Conservation (phyloP, 495 filamentous ascomycete genomes). For the Hyaloscypha hepaticicola region DNA sequence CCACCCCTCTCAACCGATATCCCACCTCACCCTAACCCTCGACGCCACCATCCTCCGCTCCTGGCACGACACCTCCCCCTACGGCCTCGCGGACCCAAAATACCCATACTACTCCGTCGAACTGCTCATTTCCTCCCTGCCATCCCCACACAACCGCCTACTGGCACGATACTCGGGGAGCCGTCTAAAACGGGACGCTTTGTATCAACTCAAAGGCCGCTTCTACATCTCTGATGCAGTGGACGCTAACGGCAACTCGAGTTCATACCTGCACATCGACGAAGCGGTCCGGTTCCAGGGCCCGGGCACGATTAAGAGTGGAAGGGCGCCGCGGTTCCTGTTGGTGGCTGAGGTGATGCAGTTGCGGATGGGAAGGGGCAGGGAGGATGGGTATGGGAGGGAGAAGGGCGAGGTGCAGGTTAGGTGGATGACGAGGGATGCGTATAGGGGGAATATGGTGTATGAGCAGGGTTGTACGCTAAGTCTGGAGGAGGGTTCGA, state of each 20-base stretch:
- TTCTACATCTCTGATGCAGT: constrained; percentile 13
- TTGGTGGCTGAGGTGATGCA: constrained; percentile 12
- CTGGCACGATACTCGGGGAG: constrained; percentile 14
- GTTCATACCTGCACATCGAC: constrained; percentile 23
- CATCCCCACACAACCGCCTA: constrained; percentile 8
- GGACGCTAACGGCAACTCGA: not conserved
- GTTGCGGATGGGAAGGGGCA: not conserved
- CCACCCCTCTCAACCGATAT: constrained; percentile 7
- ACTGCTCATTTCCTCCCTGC: constrained; percentile 16
- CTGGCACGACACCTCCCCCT: constrained; percentile 19
- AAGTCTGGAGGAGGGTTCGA: not conserved
- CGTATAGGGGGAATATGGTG: constrained; percentile 17
- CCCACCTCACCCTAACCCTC: constrained; percentile 14
- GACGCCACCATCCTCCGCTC: constrained; percentile 21
- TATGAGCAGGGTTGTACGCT: constrained; percentile 19
- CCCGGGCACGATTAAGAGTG: constrained; percentile 18
- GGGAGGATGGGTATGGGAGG: not conserved
- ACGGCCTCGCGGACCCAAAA: constrained; percentile 12
- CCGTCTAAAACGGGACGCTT: constrained; percentile 19
- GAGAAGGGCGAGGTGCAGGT: constrained; percentile 5
- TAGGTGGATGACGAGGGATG: constrained; percentile 20
- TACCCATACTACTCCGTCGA: constrained; percentile 24
- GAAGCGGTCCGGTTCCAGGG: constrained; percentile 24
- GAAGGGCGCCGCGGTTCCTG: constrained; percentile 15
- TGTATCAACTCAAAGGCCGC: constrained; percentile 23